Base-by-base conservation (phyloP, 208 protist species). In the Vickermania ingenoplastis region DNA sequence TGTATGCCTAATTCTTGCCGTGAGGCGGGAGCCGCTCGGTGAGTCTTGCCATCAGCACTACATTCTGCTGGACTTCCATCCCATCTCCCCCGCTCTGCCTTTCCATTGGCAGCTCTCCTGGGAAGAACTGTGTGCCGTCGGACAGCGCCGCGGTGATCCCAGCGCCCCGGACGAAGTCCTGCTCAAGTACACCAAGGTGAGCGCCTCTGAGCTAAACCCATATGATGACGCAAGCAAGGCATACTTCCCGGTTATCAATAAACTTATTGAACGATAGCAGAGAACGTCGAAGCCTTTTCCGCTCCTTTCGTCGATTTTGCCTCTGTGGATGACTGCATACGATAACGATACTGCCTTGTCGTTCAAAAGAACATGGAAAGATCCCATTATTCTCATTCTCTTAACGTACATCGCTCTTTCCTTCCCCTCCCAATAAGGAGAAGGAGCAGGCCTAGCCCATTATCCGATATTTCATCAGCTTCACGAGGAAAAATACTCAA, bases 61-160 rank as follows among this genome's bases (percentile, higher is more conserved):
- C 53, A 69, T 81, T 24, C 56, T 81, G 3, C 57, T 81, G 17
- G 66, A 75, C 30, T 30, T 77, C 50, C 66, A 67, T 27, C 75
- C 66, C 4, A 41, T 74, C 3, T 45, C 63, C 24, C 75, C 75
- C 5, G 62, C 51, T 13, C n/a, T 81, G 28, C 70, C 75, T 0
- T 81, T 74, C 57, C 26, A 14, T 28, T 77, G 69, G 75, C 66
- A 81, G 41, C 63, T 81, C 29, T 71, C 66, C 7, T 81, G 75
- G 69, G 75, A 53, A 3, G 69, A 81, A 28, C 31, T 77, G 17
- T 81, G 75, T 57, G 59, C 75, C 21, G 27, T 81, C 2, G 74
- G 74, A n/a, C 74, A 81, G 50, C 26, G 66, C 57, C 55, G 50
- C 56, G 23, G 41, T 3, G 26, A 21, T 2, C 7, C 31, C 25